Percentiles rank a stretch among this genome's conserved stretches.
Conservation (phyloP, 352 stramenopile species). For the Globisporangium sylvaticum region DNA sequence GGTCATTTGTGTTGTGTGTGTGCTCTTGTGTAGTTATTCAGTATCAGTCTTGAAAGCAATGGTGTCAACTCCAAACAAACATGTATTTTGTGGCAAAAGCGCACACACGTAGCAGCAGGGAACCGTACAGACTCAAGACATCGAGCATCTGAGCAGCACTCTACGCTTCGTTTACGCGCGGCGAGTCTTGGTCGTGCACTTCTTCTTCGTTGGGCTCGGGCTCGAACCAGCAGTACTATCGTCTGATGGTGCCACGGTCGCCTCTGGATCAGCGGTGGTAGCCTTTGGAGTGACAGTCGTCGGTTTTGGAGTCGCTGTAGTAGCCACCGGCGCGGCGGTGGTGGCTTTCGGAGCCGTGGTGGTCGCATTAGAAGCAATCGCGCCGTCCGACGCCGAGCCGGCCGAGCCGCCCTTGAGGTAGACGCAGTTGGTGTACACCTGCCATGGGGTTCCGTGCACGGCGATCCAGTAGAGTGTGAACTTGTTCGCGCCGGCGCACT, state of each 20-base stretch:
- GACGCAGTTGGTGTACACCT: slow-evolving; percentile 55
- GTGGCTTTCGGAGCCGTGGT: slow-evolving; percentile 2
- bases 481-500: slow-evolving; percentile 40
- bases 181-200: neutral
- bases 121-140: too few relatives aligned
- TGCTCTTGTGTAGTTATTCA: too few relatives aligned
- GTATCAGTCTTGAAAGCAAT: too few relatives aligned
- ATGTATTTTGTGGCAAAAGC: too few relatives aligned
- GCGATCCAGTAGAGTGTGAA: slow-evolving; percentile 50
- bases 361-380: neutral
- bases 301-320: neutral
- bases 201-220: slow-evolving; percentile 10
- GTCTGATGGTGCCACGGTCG: neutral
- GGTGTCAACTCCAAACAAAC: too few relatives aligned
- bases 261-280: neutral
- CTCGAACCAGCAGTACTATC: neutral
- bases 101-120: neutral
- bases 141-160: neutral
- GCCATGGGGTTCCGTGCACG: slow-evolving; percentile 41
- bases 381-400: slow-evolving; percentile 13
- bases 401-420: slow-evolving; percentile 29
- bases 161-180: neutral
- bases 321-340: neutral
- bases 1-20: too few relatives aligned
- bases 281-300: neutral